Evolutionary conservation across 176 grass and related monocot species (phyloP).

Genomic region (Musa itinerans): DNA sequence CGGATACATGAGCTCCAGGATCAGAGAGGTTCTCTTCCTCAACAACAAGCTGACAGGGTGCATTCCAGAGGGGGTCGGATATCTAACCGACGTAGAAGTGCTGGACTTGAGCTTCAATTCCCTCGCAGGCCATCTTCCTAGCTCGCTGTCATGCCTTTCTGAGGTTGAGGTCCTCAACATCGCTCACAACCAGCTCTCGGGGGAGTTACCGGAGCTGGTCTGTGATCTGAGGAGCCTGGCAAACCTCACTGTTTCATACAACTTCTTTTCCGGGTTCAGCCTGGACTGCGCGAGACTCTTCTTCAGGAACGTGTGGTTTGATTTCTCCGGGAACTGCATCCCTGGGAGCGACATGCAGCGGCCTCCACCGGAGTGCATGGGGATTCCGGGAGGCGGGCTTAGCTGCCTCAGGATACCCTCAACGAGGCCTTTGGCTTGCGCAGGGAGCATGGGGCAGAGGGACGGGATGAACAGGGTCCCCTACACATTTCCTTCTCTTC

Average conservation of each 20-base stretch:
- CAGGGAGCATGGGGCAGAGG: constrained; percentile 18
- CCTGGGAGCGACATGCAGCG: constrained; percentile 62
- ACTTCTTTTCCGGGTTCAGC: constrained; percentile 83
- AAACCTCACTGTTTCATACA: constrained; percentile 71
- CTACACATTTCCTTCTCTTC: not conserved
- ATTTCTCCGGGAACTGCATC: constrained; percentile 77
- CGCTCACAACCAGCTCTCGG: constrained; percentile 79
- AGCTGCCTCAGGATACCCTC: constrained; percentile 64
- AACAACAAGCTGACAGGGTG: constrained; percentile 90
- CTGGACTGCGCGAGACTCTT: constrained; percentile 46
- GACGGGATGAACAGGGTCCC: not conserved
- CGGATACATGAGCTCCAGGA: constrained; percentile 30
- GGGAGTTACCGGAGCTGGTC: constrained; percentile 63
- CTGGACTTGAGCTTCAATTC: constrained; percentile 80
- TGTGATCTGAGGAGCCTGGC: constrained; percentile 65
- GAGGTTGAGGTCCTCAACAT: constrained; percentile 89
- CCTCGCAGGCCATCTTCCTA: constrained; percentile 53
- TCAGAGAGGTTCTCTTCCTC: constrained; percentile 70
- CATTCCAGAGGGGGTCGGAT: constrained; percentile 75
- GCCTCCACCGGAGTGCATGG: constrained; percentile 64
- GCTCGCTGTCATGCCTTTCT: constrained; percentile 57
- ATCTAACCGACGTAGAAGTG: constrained; percentile 53
- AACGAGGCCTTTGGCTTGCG: constrained; percentile 28
- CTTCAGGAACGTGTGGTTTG: constrained; percentile 43
- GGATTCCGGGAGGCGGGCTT: constrained; percentile 29